A percentile compares a stretch with the other conserved stretches of the same genome.
These are phyloP conservation scores for Sugiyamaella castrensis DNA, from an alignment of 1,139 yeast species.

Conservation along the genomic window DNA sequence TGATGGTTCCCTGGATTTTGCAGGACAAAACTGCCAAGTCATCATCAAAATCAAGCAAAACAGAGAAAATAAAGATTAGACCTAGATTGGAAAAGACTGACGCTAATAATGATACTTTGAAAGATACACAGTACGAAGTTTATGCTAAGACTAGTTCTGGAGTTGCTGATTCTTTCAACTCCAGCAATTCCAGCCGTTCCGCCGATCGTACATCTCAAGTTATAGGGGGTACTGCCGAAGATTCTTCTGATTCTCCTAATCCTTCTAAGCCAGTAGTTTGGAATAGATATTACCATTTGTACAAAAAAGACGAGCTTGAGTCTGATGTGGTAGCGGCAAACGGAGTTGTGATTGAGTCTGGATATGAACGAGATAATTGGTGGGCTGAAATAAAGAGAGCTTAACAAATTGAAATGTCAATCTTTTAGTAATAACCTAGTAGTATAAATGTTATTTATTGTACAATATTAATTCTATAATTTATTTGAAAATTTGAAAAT, in stretches of 20 bases:
- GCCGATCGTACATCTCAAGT: no score
- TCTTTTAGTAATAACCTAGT: no score
- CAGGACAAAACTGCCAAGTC: conserved; percentile 37
- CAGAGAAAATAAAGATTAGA: conserved; percentile 19
- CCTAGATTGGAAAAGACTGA: conserved; percentile 13
- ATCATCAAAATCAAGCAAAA: conserved; percentile 26
- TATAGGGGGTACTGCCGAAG: no score
- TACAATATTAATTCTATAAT: no score
- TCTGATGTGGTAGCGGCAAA: conserved; percentile 69
- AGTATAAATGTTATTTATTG: no score
- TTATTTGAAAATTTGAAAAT: no score
- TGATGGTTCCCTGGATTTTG: conserved; percentile 92
- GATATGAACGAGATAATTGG: conserved; percentile 96
- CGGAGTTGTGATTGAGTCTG: conserved; percentile 59
- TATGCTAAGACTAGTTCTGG: no score
- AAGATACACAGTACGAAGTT: conserved; percentile 21
- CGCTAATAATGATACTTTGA: conserved; percentile 21
- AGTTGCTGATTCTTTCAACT: no score
- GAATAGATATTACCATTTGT: conserved; percentile 84
- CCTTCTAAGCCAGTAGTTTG: conserved; percentile 46
- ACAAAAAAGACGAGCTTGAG: conserved; percentile 75
- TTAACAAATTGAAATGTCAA: not conserved
- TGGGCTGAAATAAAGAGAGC: conserved; percentile 54
- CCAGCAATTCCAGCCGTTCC: no score
- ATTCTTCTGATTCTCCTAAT: no score